Base-by-base conservation (phyloP, 2,329 filamentous ascomycete species). In the Capronia coronata region DNA sequence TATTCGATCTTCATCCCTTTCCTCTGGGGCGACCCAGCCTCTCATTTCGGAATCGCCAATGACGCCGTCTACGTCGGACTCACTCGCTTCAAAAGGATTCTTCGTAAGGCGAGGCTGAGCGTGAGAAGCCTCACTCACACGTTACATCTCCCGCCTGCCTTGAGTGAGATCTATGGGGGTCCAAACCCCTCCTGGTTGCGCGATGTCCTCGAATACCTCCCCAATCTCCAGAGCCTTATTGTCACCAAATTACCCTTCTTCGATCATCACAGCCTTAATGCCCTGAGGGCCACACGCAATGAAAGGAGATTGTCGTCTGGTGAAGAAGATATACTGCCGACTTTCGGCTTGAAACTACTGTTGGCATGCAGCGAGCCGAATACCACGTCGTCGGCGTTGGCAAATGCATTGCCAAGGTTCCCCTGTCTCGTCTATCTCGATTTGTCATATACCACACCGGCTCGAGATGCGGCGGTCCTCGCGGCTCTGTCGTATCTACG, bases 11-110 rank as follows among this genome's bases (percentile, higher is more conserved):
- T 82, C 56, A 71, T 74, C 45, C 77, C 77, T 2, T 73, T 76
- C 54, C 69, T 83, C 1, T 83, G 79, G 79, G 79, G 79, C 13
- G 75, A 78, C 59, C 79, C 79, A 16, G 77, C 79, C 0, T 80
- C 77, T 7, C 78, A 82, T 62, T 82, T 82, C 61, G 77, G 58
- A 43, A 55, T 58, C 29, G 47, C 55, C 44, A 78, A 81, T 59
- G 79, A 82, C 60, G 75, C 73, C 7, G 77, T 82, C 23, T 81
- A 81, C 59, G 77, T 79, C 43, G 78, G 78, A 16, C 65, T 82
- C 49, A 80, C 77, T 6, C 71, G 75, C 27, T 82, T 83, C 65
- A 75, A 75, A 61, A 71, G 76, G 44, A 78, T 72, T 8, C 64
- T 82, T 19, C 74, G 71, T 45, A 74, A 73, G 62, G 75, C 76